Evolutionary conservation across 768 basidiomycete genomes (phyloP).

Genomic region (Rhizopogon vulgaris): DNA sequence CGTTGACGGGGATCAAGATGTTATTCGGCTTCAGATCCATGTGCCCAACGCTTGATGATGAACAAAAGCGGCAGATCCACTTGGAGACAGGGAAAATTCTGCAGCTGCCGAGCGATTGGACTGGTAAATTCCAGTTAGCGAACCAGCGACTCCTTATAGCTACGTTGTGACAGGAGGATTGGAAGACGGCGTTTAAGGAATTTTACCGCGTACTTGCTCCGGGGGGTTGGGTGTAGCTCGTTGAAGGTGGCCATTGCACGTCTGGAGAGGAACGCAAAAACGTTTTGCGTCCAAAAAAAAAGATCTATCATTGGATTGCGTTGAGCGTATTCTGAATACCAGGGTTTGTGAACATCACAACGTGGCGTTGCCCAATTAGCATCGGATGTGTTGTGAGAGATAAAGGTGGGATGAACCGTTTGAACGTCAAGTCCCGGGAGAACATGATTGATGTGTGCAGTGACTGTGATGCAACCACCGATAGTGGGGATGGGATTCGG

Average conservation of each 20-base stretch:
- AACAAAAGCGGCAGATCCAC: constrained; percentile 10
- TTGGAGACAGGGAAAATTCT: constrained; percentile 18
- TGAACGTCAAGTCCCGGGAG: not conserved
- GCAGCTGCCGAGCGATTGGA: constrained; percentile 24
- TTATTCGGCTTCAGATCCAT: no score
- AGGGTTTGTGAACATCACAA: not conserved
- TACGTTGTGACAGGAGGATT: constrained; percentile 22
- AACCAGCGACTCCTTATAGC: constrained; percentile 27
- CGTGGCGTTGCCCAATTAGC: not conserved
- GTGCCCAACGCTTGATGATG: constrained; percentile 9
- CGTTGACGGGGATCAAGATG: no score
- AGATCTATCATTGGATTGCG: not conserved
- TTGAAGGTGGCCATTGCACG: constrained; percentile 14
- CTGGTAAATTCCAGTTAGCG: constrained; percentile 24
- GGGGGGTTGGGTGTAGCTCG: constrained; percentile 28
- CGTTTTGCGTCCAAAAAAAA: not conserved
- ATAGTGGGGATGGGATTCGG: not conserved
- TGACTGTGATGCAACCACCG: no score
- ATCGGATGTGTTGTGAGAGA: not conserved
- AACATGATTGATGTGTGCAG: not conserved
- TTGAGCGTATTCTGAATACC: not conserved
- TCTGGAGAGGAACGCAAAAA: not conserved
- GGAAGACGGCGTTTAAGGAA: constrained; percentile 19
- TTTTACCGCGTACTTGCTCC: constrained; percentile 26
- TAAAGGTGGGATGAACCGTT: not conserved